Evolutionary conservation across 768 basidiomycete species (phyloP).

Genomic region (Lentinula lateritia): DNA sequence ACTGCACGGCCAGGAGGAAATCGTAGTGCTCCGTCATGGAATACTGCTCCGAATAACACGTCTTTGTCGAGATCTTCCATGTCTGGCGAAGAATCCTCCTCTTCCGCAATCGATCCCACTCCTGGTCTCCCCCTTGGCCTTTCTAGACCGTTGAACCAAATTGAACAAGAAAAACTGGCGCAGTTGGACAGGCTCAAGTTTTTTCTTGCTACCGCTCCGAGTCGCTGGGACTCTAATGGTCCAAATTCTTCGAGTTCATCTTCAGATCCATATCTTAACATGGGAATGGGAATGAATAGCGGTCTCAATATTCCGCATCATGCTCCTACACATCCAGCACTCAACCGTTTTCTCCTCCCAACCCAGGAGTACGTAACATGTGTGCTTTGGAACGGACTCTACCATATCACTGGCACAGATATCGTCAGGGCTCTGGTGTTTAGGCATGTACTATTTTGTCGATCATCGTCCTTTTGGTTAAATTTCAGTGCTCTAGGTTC

Average conservation of each 20-base stretch:
- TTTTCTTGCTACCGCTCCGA: conserved; percentile 83
- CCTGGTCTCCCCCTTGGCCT: conserved; percentile 37
- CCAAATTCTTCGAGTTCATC: conserved; percentile 23
- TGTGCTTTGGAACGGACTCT: conserved; percentile 86
- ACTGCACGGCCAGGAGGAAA: conserved; percentile 3
- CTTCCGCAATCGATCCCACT: conserved; percentile 17
- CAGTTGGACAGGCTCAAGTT: conserved; percentile 81
- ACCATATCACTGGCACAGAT: conserved; percentile 95
- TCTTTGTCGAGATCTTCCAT: neutral
- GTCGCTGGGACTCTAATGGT: conserved; percentile 48
- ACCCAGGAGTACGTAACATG: conserved; percentile 86
- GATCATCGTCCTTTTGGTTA: neutral
- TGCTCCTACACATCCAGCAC: conserved; percentile 64
- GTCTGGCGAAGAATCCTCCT: conserved; percentile 10
- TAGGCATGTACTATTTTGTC: conserved; percentile 38
- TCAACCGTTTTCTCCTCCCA: conserved; percentile 85
- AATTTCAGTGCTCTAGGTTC: neutral
- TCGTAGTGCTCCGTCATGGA: neutral
- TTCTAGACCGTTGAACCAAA: conserved; percentile 51
- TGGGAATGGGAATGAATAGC: conserved; percentile 6
- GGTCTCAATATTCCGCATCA: conserved; percentile 17
- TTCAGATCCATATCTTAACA: conserved; percentile 6
- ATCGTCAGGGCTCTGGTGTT: conserved; percentile 95
- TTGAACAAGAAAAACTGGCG: conserved; percentile 67
- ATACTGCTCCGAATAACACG: neutral